Conservation (phyloP, 2,329 filamentous ascomycete genomes). For the Nemania sp. region DNA sequence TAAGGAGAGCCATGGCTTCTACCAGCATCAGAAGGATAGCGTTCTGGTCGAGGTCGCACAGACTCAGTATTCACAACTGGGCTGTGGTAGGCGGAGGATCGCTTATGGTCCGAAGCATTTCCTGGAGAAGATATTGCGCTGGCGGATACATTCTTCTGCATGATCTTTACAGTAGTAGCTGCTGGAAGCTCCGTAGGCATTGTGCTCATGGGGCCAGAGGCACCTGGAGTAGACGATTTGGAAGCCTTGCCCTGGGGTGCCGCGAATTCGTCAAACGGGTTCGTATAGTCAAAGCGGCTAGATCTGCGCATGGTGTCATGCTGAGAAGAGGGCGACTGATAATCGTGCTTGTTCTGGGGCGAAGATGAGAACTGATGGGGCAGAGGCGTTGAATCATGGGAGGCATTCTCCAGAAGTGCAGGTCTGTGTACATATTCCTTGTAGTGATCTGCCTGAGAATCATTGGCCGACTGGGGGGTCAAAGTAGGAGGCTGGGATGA, state of each 20-base stretch:
- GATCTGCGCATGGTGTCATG: slow-evolving; percentile 32
- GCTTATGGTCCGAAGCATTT: slow-evolving; percentile 22
- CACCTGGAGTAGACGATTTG: slow-evolving; percentile 43
- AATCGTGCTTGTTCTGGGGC: slow-evolving; percentile 35
- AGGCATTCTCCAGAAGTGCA: slow-evolving; percentile 26
- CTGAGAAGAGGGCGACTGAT: slow-evolving; percentile 36
- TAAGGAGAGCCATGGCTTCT: slow-evolving; percentile 21
- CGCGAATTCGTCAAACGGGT: slow-evolving; percentile 48
- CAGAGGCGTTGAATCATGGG: slow-evolving; percentile 35
- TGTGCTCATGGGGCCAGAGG: slow-evolving; percentile 31
- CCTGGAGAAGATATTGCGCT: slow-evolving; percentile 41
- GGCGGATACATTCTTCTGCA: slow-evolving; percentile 55
- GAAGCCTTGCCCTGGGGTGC: slow-evolving; percentile 50
- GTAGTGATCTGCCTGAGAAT: slow-evolving; percentile 37
- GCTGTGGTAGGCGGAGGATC: slow-evolving; percentile 46
- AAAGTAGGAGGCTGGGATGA: slow-evolving; percentile 47
- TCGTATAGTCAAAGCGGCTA: slow-evolving; percentile 42
- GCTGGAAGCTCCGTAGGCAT: slow-evolving; percentile 38
- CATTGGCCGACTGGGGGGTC: slow-evolving; percentile 49
- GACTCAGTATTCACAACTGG: slow-evolving; percentile 51
- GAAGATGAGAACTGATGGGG: slow-evolving; percentile 35
- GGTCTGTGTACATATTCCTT: slow-evolving; percentile 33
- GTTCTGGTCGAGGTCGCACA: slow-evolving; percentile 36
- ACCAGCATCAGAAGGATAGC: slow-evolving; percentile 36
- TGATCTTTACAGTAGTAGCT: slow-evolving; percentile 49